These are phyloP conservation scores for Eucommia ulmoides DNA, from an alignment of 257 asterid species.

Conservation along the genomic window DNA sequence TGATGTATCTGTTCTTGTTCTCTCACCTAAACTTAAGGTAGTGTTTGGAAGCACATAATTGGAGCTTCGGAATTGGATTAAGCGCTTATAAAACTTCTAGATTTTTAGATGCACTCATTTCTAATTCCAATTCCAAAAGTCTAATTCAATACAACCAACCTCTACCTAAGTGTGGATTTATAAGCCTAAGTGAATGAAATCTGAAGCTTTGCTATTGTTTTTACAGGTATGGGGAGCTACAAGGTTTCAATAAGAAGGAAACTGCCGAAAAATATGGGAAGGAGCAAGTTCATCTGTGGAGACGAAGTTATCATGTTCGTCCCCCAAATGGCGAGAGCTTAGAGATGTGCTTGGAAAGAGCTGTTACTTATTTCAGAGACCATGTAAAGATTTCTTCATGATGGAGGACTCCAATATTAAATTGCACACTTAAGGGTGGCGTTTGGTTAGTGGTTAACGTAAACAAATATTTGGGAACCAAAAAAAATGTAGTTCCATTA, in stretches of 20 bases:
- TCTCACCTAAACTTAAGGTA: constrained; percentile 5
- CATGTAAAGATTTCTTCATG: constrained; percentile 33
- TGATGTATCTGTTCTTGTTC: constrained; percentile 3
- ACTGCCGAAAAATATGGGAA: constrained; percentile 81
- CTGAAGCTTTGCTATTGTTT: no score
- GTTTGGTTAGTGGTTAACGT: neutral
- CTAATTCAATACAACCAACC: no score
- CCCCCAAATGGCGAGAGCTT: constrained; percentile 97
- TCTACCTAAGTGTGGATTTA: no score
- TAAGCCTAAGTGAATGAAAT: no score
- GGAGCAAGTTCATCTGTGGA: constrained; percentile 90
- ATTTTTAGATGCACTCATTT: no score
- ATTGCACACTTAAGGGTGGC: neutral
- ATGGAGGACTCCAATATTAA: neutral
- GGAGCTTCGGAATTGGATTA: neutral
- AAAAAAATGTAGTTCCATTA: neutral
- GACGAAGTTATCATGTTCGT: constrained; percentile 77
- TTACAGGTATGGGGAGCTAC: constrained; percentile 81
- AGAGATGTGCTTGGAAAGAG: constrained; percentile 91
- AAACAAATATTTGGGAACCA: neutral
- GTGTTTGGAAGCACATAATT: no score
- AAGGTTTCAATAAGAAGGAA: constrained; percentile 76
- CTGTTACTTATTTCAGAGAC: constrained; percentile 78
- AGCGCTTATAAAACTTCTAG: neutral
- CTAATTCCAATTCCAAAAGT: no score